Percentiles rank a stretch among this genome's conserved stretches.
Evolutionary conservation across 192 early-diverging fungal genomes (phyloP).

Genomic region (Spinellus fusiger): DNA sequence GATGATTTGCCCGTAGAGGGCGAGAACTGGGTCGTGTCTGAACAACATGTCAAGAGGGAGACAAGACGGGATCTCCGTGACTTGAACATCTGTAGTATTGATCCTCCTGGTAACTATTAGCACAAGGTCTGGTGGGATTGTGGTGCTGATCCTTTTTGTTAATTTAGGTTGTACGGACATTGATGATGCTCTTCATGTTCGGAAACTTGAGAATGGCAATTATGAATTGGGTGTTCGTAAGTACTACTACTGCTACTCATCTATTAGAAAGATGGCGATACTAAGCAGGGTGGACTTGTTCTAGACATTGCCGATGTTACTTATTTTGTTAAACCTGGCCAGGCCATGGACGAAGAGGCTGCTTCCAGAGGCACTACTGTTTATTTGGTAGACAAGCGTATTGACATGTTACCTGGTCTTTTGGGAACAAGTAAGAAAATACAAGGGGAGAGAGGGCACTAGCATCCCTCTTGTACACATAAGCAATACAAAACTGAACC

Average conservation of each 20-base stretch:
- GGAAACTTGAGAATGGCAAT: conserved; percentile 44
- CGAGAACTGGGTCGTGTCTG: conserved; percentile 72
- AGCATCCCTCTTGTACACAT: background rate
- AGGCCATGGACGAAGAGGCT: conserved; percentile 84
- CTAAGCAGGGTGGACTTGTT: conserved; percentile 8
- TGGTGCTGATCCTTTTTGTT: background rate
- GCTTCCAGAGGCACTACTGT: conserved; percentile 83
- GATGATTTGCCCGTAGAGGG: conserved; percentile 84
- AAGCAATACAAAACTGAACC: background rate
- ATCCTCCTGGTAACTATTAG: conserved; percentile 69
- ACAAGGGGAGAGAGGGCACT: background rate
- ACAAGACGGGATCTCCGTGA: conserved; percentile 77
- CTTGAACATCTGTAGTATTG: conserved; percentile 91
- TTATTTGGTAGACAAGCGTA: conserved; percentile 85
- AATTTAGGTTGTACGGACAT: conserved; percentile 90
- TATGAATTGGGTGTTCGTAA: conserved; percentile 54
- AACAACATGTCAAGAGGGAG: conserved; percentile 58
- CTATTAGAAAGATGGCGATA: background rate
- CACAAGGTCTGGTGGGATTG: background rate
- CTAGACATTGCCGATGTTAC: conserved; percentile 94
- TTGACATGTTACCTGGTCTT: conserved; percentile 91
- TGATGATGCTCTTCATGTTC: conserved; percentile 94
- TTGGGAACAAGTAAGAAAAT: conserved; percentile 54
- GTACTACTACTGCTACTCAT: conserved; percentile 15
- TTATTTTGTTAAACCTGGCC: conserved; percentile 78